Percentiles rank a stretch among this genome's conserved stretches.
phyloP scores from a whole-genome alignment of 257 asterid species.

The Solanum virginianum region DNA sequence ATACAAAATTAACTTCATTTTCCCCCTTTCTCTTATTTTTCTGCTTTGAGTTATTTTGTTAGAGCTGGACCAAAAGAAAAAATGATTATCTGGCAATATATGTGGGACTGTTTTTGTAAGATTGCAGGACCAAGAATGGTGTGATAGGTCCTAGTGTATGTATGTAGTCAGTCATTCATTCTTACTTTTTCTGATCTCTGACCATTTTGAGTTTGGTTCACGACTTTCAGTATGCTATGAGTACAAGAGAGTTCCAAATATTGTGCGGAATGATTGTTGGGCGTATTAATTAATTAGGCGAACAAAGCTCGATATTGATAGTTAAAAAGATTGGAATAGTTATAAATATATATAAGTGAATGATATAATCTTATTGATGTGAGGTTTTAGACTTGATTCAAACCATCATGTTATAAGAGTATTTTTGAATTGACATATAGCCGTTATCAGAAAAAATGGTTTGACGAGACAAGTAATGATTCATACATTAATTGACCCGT shows the following conservation, averaged over 20 bases:
- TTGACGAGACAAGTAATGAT: background rate
- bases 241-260: background rate
- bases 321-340: background rate
- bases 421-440: background rate
- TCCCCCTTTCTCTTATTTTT: background rate
- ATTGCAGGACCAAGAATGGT: background rate
- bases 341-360: background rate
- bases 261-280: background rate
- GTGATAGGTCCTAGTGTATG: background rate
- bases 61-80: background rate
- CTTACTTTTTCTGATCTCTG: background rate
- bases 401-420: background rate
- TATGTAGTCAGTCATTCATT: background rate
- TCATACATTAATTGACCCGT: background rate
- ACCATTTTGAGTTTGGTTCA: background rate
- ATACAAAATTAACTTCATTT: background rate
- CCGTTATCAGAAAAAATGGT: background rate
- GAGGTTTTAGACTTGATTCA: background rate
- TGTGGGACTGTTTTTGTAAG: background rate
- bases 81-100: background rate
- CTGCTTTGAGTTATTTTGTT: background rate
- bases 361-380: too few species aligned
- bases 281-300: background rate
- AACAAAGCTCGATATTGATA: background rate
- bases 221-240: background rate